Evolutionary conservation across 495 filamentous ascomycete species (phyloP).

Genomic region (Tuber magnatum): DNA sequence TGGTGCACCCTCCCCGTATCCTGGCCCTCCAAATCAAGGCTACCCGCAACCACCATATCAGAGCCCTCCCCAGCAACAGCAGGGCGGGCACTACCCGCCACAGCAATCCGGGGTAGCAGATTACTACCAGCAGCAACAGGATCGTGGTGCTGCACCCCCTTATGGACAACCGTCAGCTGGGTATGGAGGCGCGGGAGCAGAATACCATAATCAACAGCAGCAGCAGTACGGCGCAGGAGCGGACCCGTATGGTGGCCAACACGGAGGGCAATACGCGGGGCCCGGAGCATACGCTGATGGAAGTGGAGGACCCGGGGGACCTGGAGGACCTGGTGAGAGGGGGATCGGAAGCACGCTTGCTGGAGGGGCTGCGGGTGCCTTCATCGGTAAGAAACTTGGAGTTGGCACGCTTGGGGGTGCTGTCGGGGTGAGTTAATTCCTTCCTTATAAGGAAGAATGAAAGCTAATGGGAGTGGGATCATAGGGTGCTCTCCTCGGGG

Average conservation of each 20-base stretch:
- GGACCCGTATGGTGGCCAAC: constrained; percentile 16
- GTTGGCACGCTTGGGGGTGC: constrained; percentile 30
- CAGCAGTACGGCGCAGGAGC: constrained; percentile 13
- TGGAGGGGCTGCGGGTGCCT: constrained; percentile 31
- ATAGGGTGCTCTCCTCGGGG: constrained; percentile 28
- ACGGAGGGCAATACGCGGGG: constrained; percentile 10
- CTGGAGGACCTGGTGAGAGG: constrained; percentile 22
- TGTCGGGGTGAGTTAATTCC: constrained; percentile 22
- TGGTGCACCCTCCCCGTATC: constrained; percentile 13
- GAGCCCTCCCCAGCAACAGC: not conserved
- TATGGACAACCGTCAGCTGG: not conserved
- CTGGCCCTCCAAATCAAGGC: constrained; percentile 9
- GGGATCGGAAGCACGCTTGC: constrained; percentile 27
- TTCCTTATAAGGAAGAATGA: constrained; percentile 31
- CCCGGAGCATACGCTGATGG: constrained; percentile 26
- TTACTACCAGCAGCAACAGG: constrained; percentile 8
- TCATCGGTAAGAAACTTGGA: constrained; percentile 30
- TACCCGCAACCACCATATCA: constrained; percentile 13
- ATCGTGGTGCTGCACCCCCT: not conserved
- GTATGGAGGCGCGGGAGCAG: constrained; percentile 4
- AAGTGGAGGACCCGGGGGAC: constrained; percentile 11
- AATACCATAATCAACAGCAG: constrained; percentile 29
- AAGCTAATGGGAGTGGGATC: not conserved
- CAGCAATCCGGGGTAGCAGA: constrained; percentile 14
- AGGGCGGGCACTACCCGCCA: constrained; percentile 24